Conservation (phyloP, 2,329 filamentous ascomycete genomes). For the Cercospora brassicicola region DNA sequence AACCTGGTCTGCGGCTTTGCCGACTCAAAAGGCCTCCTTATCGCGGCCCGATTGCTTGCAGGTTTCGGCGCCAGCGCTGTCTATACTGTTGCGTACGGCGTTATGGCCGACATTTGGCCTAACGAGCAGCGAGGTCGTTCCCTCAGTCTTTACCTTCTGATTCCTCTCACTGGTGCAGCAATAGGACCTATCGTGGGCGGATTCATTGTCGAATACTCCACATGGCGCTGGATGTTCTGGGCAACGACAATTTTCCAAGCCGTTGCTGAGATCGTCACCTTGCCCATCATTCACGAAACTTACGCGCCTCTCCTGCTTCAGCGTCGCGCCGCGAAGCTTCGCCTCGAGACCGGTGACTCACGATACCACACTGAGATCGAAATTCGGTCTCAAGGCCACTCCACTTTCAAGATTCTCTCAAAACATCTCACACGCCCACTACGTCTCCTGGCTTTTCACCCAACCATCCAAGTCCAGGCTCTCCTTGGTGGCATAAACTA, state of each 20-base stretch:
- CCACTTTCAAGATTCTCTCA: constrained; percentile 28
- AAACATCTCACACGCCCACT: constrained; percentile 45
- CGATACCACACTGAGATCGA: constrained; percentile 56
- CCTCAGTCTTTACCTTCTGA: constrained; percentile 22
- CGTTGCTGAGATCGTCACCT: constrained; percentile 30
- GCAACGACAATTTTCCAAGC: constrained; percentile 42
- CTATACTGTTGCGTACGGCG: constrained; percentile 27
- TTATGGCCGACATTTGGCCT: constrained; percentile 26
- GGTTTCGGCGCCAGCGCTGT: constrained; percentile 52
- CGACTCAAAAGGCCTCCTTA: constrained; percentile 44
- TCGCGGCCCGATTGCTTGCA: constrained; percentile 50
- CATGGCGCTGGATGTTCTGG: constrained; percentile 50
- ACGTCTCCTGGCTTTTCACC: constrained; percentile 24
- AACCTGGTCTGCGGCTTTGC: constrained; percentile 52
- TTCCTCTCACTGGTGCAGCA: constrained; percentile 26
- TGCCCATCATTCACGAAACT: constrained; percentile 41
- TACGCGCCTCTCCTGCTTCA: constrained; percentile 43
- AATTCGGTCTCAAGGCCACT: constrained; percentile 10
- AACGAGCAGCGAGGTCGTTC: constrained; percentile 25
- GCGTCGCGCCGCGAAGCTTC: constrained; percentile 39
- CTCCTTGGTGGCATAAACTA: constrained; percentile 17
- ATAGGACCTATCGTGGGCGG: constrained; percentile 36
- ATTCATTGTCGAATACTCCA: constrained; percentile 39
- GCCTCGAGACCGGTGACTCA: constrained; percentile 41
- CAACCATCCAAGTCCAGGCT: constrained; percentile 24